Evolutionary conservation across 306 rosid species (phyloP).

Genomic region (Cyclanthera cordifolia): DNA sequence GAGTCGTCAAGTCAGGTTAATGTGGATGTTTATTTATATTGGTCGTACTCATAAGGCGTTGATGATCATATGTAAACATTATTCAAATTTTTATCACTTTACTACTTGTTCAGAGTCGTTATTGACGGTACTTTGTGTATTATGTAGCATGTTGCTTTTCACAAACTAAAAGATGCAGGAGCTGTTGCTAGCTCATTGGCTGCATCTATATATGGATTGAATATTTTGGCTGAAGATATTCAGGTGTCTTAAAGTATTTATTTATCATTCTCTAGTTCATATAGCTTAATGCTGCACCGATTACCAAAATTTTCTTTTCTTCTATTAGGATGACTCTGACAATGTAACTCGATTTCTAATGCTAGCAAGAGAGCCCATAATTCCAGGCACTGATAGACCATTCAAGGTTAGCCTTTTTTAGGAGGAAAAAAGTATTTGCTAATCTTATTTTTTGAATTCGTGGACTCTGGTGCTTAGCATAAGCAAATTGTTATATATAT

Average conservation of each 20-base stretch:
- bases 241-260: constrained; percentile 39
- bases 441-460: not conserved
- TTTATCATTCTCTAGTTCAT: not conserved
- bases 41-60: not conserved
- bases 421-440: not conserved
- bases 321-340: constrained; percentile 71
- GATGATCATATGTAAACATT: not conserved
- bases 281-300: constrained; percentile 11
- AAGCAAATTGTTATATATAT: constrained; percentile 5
- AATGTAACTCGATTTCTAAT: constrained; percentile 83
- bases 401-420: constrained; percentile 53
- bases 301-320: constrained; percentile 19
- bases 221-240: constrained; percentile 72
- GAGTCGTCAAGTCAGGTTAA: not conserved
- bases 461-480: not conserved
- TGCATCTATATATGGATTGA: constrained; percentile 66
- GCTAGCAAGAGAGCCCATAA: constrained; percentile 89
- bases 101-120: constrained; percentile 20
- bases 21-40: not conserved
- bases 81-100: not conserved
- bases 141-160: constrained; percentile 59
- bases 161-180: constrained; percentile 63
- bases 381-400: constrained; percentile 80
- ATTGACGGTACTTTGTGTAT: constrained; percentile 21
- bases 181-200: constrained; percentile 91